Conservation (phyloP, 2,329 filamentous ascomycete genomes). For the Calonectria multiphialidica region DNA sequence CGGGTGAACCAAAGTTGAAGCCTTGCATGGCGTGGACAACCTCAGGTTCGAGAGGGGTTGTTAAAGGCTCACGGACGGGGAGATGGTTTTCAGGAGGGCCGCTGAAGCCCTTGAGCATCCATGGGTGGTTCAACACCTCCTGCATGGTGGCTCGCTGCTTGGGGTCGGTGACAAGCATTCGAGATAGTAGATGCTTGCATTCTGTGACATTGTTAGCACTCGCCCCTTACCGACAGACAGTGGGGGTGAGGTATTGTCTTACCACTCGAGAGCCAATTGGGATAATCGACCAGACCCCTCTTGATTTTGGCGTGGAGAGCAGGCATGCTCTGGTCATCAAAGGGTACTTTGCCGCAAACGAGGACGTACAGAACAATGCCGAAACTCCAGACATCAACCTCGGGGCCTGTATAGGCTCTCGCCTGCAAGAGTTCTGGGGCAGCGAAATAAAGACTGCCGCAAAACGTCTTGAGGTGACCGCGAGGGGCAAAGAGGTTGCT, state of each 20-base stretch:
- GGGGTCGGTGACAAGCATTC: slow-evolving; percentile 97
- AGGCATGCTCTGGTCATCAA: slow-evolving; percentile 99
- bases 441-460: slow-evolving; percentile 97
- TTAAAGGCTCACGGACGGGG: slow-evolving; percentile 85
- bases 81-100: slow-evolving; percentile 90
- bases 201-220: slow-evolving; percentile 69
- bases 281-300: slow-evolving; percentile 95
- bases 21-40: slow-evolving; percentile 96
- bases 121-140: slow-evolving; percentile 95
- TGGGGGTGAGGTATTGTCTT: slow-evolving; percentile 49
- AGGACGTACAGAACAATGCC: slow-evolving; percentile 97
- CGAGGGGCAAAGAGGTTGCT: slow-evolving; percentile 95
- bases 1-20: slow-evolving; percentile 93
- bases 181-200: slow-evolving; percentile 90
- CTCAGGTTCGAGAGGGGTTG: slow-evolving; percentile 83
- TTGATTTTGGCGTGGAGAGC: slow-evolving; percentile 99
- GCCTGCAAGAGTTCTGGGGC: slow-evolving; percentile 95
- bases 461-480: slow-evolving; percentile 93
- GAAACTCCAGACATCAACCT: slow-evolving; percentile 99
- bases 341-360: slow-evolving; percentile 97
- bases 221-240: not conserved
- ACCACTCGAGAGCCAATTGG: slow-evolving; percentile 92
- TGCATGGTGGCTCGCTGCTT: slow-evolving; percentile 85
- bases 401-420: slow-evolving; percentile 92
- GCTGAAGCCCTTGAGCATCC: slow-evolving; percentile 94